A percentile compares a stretch with the other conserved stretches of the same genome.
phyloP scores from a whole-genome alignment of 2,329 filamentous ascomycete genomes.

The Sporothrix brunneoviolacea region DNA sequence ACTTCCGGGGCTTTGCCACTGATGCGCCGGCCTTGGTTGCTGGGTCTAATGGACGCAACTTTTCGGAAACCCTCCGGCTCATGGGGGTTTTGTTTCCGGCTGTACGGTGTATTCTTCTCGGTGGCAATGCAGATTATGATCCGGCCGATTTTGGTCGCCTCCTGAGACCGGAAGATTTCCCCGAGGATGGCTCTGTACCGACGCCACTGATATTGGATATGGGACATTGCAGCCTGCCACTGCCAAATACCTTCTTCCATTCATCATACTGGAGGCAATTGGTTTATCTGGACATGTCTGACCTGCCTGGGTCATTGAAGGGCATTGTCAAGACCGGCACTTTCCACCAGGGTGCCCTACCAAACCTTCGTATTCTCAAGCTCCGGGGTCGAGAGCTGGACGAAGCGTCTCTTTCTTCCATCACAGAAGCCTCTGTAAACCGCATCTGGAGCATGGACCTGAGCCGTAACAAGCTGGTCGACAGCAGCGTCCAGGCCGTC shows the following conservation, averaged over 20 bases:
- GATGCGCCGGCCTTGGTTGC: conserved; percentile 36
- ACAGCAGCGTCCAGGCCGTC: conserved; percentile 30
- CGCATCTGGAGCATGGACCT: conserved; percentile 54
- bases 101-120: conserved; percentile 41
- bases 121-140: conserved; percentile 40
- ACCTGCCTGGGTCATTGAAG: conserved; percentile 38
- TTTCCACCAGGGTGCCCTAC: conserved; percentile 26
- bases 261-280: conserved; percentile 32
- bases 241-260: conserved; percentile 36
- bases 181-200: conserved; percentile 5
- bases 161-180: not conserved
- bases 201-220: conserved; percentile 40
- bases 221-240: conserved; percentile 31
- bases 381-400: conserved; percentile 40
- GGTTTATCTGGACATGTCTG: conserved; percentile 48
- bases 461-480: conserved; percentile 44
- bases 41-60: conserved; percentile 30
- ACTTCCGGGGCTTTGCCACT: conserved; percentile 39
- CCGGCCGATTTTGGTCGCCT: conserved; percentile 28
- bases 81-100: conserved; percentile 36
- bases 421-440: conserved; percentile 29
- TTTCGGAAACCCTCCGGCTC: conserved; percentile 34
- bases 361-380: conserved; percentile 47
- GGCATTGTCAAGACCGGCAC: conserved; percentile 23
- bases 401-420: conserved; percentile 28